Base-by-base conservation (phyloP, 805 yeast species). In the Maudiozyma turicensis region DNA sequence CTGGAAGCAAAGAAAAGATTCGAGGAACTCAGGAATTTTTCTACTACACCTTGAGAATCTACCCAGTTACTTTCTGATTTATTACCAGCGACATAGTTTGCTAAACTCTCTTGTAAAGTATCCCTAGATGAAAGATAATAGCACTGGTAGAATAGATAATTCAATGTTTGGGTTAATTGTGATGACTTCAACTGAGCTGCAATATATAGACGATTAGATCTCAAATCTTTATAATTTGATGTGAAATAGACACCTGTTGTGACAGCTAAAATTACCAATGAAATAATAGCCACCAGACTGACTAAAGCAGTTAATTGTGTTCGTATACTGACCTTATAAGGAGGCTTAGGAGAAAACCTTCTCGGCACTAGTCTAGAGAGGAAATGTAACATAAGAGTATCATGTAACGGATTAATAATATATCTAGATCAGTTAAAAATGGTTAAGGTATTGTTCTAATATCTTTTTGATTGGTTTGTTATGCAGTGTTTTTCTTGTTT, bases 171-270 rank as follows among this genome's bases (percentile, higher is more conserved):
- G 48, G 74, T 75, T 20, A 88, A 71, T 64, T 89, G 96, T 0
- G 90, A 77, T 0, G 91, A 80, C 64, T 87, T 88, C 49, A 89
- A 70, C 63, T 85, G 85, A 2, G 95, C 85, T 20, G 88, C 85
- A 42, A 86, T 86, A 57, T 77, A 78, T 29, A 89, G 69, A 49
- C 89, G 75, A 52, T 86, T 89, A 1, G 82, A 78, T 57, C 95
- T 72, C 42, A 85, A 65, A 44, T 74, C 66, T 32, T 80, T 75
- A 51, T 82, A 78, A 53, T 79, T 83, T 20, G 71, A 64, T 4
- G 86, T 77, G 63, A 84, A 86, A 64, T 86, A 86, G 3, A 84
- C 76, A 45, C 86, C 93, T 8, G 87, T 78, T 28, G 84, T 88
- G 20, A 85, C 71, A 6, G 93, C 89, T 43, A 89, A 67, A 1